Percentiles rank a stretch among this genome's conserved stretches.
Evolutionary conservation across 129 eudicot species (phyloP).

Genomic region (Lactuca saligna): DNA sequence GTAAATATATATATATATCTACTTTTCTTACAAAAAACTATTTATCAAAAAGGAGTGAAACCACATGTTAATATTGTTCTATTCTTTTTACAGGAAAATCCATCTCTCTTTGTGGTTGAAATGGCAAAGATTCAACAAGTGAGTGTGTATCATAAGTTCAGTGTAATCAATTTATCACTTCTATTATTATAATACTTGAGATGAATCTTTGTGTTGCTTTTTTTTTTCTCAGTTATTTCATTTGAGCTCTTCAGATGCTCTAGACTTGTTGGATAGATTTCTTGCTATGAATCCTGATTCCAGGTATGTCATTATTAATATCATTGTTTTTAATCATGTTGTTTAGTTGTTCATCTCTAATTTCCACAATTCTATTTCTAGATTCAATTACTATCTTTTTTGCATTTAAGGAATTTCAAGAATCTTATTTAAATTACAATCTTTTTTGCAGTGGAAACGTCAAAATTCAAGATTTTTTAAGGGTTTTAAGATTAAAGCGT

Average conservation of each 20-base stretch:
- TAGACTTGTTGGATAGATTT: constrained; percentile 75
- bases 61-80: background rate
- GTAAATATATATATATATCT: constrained; percentile 17
- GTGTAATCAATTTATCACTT: background rate
- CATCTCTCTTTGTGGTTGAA: constrained; percentile 77
- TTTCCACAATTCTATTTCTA: constrained; percentile 1
- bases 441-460: constrained; percentile 62
- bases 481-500: constrained; percentile 63
- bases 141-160: constrained; percentile 36
- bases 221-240: constrained; percentile 50
- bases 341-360: background rate
- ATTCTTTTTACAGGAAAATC: constrained; percentile 69
- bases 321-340: background rate
- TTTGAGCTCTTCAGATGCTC: constrained; percentile 70
- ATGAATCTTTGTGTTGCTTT: constrained; percentile 2
- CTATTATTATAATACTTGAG: constrained; percentile 4
- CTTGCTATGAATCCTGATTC: constrained; percentile 83
- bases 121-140: constrained; percentile 67
- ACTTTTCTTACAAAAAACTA: background rate
- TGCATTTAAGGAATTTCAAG: constrained; percentile 2
- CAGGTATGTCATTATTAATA: constrained; percentile 43
- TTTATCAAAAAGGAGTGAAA: no score
- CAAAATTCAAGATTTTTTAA: constrained; percentile 53
- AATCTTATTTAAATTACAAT: constrained; percentile 2
- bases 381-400: background rate